Evolutionary conservation across 148 eudicot species (phyloP), one percentile per base, ranked within the genome.

Genomic region (Euryodendron excelsum): DNA sequence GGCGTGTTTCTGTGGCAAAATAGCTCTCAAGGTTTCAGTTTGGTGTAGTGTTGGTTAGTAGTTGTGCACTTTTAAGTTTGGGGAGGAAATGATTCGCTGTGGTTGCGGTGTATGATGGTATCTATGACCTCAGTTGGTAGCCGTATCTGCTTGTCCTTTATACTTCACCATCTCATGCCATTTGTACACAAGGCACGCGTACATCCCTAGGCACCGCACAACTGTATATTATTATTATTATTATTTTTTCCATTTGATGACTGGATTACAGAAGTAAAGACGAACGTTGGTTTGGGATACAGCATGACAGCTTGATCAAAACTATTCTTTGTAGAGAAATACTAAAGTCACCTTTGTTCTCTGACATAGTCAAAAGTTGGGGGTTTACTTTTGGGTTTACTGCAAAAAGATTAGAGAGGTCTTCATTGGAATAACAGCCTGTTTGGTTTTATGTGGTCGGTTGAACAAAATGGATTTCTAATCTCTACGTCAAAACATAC

Each of bases 21-120:
- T 41, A 41, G 15, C 1, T n/a, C n/a, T n/a, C n/a, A n/a, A n/a
- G n/a, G n/a, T n/a, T n/a, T 37, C 15, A 45, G 80, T 78, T 78
- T 39, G 75, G 64, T 69, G 67, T 8, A 70, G 62, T 69, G 75
- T 69, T 37, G 74, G 20, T 53, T 13, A 67, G 73, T 77, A 30
- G 80, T 66, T 66, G 73, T 64, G 21, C 60, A 56, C 17, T 52
- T 70, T 72, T 21, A 66, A 66, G 47, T 25, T 47, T 9, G n/a
- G 4, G 58, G 14, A 12, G 74, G 34, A 34, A 67, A 37, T 50
- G 65, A 45, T 77, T 55, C 33, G 50, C 50, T 55, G 73, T 56
- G 66, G 65, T 68, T 28, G 28, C 34, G 15, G 7, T 20, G 20
- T 20, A 33, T 1, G 36, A 28, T 56, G 25, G 60, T 56, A 20